Percentiles rank a stretch among this genome's conserved stretches.
These are phyloP conservation scores for Cadophora malorum DNA, from an alignment of 2,329 filamentous ascomycete species.

Conservation along the genomic window DNA sequence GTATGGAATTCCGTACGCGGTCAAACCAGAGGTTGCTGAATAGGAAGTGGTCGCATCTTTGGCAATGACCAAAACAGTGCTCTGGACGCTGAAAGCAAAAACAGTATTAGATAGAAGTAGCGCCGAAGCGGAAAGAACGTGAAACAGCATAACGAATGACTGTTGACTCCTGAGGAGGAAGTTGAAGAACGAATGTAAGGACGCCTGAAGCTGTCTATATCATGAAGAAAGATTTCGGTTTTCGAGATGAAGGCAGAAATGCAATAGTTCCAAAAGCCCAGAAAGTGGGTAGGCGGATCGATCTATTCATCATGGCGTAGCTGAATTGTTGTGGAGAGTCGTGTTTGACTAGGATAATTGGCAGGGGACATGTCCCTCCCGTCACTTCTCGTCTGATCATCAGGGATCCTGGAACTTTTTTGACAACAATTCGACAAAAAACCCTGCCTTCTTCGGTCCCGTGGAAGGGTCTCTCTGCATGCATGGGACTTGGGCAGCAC, in stretches of 20 bases:
- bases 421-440: neutral
- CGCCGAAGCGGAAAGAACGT: constrained; percentile 20
- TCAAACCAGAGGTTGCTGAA: constrained; percentile 58
- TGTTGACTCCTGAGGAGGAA: constrained; percentile 15
- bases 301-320: constrained; percentile 11
- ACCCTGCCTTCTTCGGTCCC: constrained; percentile 1
- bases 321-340: neutral
- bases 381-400: constrained; percentile 1
- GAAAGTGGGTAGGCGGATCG: constrained; percentile 14
- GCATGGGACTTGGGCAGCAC: neutral
- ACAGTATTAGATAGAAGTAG: constrained; percentile 14
- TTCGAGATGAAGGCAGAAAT: constrained; percentile 7
- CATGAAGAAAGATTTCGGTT: neutral
- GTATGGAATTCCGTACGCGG: constrained; percentile 66
- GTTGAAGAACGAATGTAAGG: constrained; percentile 9
- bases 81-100: constrained; percentile 34
- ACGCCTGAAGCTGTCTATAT: constrained; percentile 10
- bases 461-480: neutral
- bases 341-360: neutral
- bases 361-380: neutral
- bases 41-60: constrained; percentile 55
- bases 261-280: constrained; percentile 5
- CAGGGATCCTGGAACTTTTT: neutral
- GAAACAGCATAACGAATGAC: constrained; percentile 24
- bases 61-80: constrained; percentile 62